Conservation (phyloP, 129 eudicot species). For the Glebionis coronaria region DNA sequence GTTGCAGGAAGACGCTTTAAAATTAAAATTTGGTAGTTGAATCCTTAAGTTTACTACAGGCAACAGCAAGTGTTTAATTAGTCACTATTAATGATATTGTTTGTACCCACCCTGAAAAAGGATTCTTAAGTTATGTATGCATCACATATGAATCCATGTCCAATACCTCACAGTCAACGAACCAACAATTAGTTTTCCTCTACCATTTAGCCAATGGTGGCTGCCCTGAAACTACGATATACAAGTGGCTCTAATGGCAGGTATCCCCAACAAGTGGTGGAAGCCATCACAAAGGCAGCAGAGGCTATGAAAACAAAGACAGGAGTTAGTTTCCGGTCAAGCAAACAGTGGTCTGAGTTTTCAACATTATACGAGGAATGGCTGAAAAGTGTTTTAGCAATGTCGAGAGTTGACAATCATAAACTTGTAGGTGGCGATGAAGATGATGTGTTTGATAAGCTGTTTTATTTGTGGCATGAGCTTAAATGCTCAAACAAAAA, state of each 20-base stretch:
- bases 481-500: constrained; percentile 48
- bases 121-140: too few species aligned
- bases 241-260: constrained; percentile 93
- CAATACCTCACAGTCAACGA: constrained; percentile 25
- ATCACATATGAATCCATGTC: constrained; percentile 30
- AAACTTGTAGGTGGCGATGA: constrained; percentile 42
- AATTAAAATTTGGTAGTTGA: too few species aligned
- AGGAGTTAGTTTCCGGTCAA: constrained; percentile 68
- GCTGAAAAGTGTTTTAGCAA: too few species aligned
- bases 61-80: too few species aligned
- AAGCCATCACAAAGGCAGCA: constrained; percentile 64
- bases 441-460: constrained; percentile 61
- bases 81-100: too few species aligned
- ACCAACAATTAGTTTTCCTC: constrained; percentile 58
- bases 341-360: constrained; percentile 75
- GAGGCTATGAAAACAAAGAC: constrained; percentile 60
- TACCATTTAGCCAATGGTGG: constrained; percentile 80
- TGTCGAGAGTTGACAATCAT: constrained; percentile 32
- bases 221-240: constrained; percentile 92
- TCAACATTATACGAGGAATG: constrained; percentile 84
- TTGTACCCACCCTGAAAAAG: too few species aligned
- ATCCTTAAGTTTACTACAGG: too few species aligned
- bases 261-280: constrained; percentile 71
- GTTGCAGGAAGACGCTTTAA: too few species aligned
- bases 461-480: constrained; percentile 93